Evolutionary conservation across 805 yeast species (phyloP), one percentile per base, ranked within the genome.

Genomic region (Cyberlindnera mycetangii): DNA sequence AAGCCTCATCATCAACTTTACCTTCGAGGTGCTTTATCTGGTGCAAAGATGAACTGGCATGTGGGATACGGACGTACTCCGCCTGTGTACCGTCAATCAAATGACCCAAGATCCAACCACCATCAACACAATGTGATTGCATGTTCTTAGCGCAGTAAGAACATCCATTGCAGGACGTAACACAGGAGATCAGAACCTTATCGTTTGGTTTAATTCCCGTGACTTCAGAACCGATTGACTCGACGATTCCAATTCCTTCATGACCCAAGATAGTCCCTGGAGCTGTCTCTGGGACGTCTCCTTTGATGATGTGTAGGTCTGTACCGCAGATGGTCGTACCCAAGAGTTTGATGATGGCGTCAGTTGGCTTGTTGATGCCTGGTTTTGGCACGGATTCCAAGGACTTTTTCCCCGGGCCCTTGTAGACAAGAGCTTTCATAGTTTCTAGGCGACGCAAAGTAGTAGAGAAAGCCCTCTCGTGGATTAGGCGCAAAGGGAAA

Each of bases 81-180:
- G 85, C 79, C 59, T 82, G 83, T 8, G 88, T 81, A 36, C 89
- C 89, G 48, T 81, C 77, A 42, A 84, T 81, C 49, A 68, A 71
- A 50, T 79, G 80, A 32, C 79, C 79, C 33, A 74, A 56, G 31
- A 68, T 59, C 79, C 79, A 74, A 17, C 78, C 78, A 45, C 80
- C 80, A 39, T 73, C 72, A 17, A 59, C 56, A 73, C 84, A 79
- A 60, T 79, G 84, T 7, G 83, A 74, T 61, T 83, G 83, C 49
- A 81, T 67, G 52, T 77, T 67, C 54, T 67, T 75, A 45, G 63
- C 61, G 54, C 79, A 75, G 63, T 82, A 83, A 43, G 70, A 74
- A 59, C 85, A 81, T 17, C 69, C 58, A 41, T 78, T 78, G 61
- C 87, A 77, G 11, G 83, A 68, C 9, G 85, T 80, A 55, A 82